These are phyloP conservation scores for Naganishia antarctica DNA, from an alignment of 768 basidiomycete genomes.

Conservation along the genomic window DNA sequence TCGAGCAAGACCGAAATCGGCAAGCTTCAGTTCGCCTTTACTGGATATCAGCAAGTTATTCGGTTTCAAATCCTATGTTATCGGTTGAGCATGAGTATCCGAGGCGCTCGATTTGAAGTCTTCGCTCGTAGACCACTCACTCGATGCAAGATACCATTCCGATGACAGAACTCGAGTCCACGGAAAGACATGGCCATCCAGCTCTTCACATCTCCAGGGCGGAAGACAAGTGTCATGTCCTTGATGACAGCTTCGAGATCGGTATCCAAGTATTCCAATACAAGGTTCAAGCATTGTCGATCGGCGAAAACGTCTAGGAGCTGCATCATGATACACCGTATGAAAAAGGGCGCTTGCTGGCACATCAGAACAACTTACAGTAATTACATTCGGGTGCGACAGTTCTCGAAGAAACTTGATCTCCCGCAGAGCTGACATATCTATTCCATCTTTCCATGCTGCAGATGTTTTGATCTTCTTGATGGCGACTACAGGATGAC, in stretches of 20 bases:
- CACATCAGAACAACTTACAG: slow-evolving; percentile 54
- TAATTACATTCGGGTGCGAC: slow-evolving; percentile 89
- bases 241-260: slow-evolving; percentile 97
- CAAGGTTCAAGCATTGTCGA: slow-evolving; percentile 92
- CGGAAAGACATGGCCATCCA: slow-evolving; percentile 99
- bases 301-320: slow-evolving; percentile 94
- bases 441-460: slow-evolving; percentile 93
- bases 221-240: slow-evolving; percentile 82
- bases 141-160: slow-evolving; percentile 87
- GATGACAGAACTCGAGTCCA: slow-evolving; percentile 96
- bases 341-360: neutral
- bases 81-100: neutral
- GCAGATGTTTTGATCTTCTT: slow-evolving; percentile 92
- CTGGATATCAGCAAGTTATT: slow-evolving; percentile 94
- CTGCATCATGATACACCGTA: neutral
- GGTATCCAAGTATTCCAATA: slow-evolving; percentile 90
- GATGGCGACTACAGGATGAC: slow-evolving; percentile 61
- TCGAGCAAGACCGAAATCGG: slow-evolving; percentile 96
- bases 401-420: slow-evolving; percentile 94
- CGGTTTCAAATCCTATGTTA: slow-evolving; percentile 82
- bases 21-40: slow-evolving; percentile 87
- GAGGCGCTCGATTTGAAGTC: neutral
- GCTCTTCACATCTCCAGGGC: slow-evolving; percentile 92
- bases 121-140: slow-evolving; percentile 53
- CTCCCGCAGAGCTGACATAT: slow-evolving; percentile 98